Percentiles rank a stretch among this genome's conserved stretches.
These are phyloP conservation scores for Chaetomium sp. DNA, from an alignment of 2,329 filamentous ascomycete genomes.

Conservation along the genomic window DNA sequence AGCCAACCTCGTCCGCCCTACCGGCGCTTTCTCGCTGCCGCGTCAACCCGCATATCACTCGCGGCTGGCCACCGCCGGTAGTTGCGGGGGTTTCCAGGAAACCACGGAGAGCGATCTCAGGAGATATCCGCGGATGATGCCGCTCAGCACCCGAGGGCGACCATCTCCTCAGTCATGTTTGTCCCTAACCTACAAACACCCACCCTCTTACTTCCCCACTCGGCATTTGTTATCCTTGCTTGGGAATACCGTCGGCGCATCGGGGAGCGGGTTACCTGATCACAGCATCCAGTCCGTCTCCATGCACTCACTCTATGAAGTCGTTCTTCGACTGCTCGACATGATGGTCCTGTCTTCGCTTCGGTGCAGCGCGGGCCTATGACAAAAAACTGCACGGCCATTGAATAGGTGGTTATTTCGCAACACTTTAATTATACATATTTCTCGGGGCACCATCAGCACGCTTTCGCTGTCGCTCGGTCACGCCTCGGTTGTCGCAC, in stretches of 20 bases:
- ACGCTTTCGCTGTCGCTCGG: background rate
- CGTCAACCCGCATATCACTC: conserved; percentile 25
- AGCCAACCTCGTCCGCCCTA: conserved; percentile 1
- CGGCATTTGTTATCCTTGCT: background rate
- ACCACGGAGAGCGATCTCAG: conserved; percentile 1
- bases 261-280: background rate
- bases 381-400: background rate
- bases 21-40: conserved; percentile 12
- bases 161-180: background rate
- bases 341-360: background rate
- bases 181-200: background rate
- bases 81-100: conserved; percentile 22
- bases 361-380: background rate
- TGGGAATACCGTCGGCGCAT: background rate
- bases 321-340: background rate
- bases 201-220: background rate
- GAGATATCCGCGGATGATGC: background rate
- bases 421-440: background rate
- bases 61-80: conserved; percentile 27
- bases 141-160: background rate
- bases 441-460: background rate
- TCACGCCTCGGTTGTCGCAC: background rate
- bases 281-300: background rate
- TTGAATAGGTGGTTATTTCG: background rate
- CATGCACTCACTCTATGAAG: background rate